Percentiles rank a stretch among this genome's conserved stretches.
phyloP scores from a whole-genome alignment of 345 rosid species.

The Salix dunnii region DNA sequence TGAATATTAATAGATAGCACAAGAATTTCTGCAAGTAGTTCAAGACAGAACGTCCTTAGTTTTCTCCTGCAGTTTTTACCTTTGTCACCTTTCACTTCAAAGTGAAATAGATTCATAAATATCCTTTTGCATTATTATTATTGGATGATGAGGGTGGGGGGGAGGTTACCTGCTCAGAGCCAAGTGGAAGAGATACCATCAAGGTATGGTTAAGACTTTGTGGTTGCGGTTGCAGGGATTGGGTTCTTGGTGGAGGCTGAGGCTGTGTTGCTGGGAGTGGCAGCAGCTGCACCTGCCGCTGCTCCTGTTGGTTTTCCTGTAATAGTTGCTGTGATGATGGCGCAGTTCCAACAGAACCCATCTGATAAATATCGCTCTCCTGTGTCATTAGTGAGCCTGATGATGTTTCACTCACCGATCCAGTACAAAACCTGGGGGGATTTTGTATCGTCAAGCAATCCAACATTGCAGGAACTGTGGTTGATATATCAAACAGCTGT shows the following conservation, averaged over 20 bases:
- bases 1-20: too few relatives aligned
- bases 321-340: constrained; percentile 44
- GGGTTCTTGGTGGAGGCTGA: not conserved
- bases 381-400: constrained; percentile 26
- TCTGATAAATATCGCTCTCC: constrained; percentile 33
- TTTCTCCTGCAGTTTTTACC: too few relatives aligned
- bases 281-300: constrained; percentile 13
- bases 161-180: constrained; percentile 46
- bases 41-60: too few relatives aligned
- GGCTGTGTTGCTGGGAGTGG: not conserved
- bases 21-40: too few relatives aligned
- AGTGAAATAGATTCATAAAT: too few relatives aligned
- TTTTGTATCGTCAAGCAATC: constrained; percentile 33
- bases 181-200: constrained; percentile 40
- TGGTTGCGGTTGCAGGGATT: constrained; percentile 19
- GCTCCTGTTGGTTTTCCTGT: constrained; percentile 34
- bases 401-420: constrained; percentile 20
- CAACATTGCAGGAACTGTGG: constrained; percentile 16
- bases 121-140: too few relatives aligned
- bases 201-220: constrained; percentile 35
- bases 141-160: not conserved
- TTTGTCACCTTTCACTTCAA: too few relatives aligned
- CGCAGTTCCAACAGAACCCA: constrained; percentile 17
- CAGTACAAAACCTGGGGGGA: constrained; percentile 24
- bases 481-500: constrained; percentile 26